phyloP scores from a whole-genome alignment of 768 basidiomycete genomes.

The Auricularia auricula-judae region DNA sequence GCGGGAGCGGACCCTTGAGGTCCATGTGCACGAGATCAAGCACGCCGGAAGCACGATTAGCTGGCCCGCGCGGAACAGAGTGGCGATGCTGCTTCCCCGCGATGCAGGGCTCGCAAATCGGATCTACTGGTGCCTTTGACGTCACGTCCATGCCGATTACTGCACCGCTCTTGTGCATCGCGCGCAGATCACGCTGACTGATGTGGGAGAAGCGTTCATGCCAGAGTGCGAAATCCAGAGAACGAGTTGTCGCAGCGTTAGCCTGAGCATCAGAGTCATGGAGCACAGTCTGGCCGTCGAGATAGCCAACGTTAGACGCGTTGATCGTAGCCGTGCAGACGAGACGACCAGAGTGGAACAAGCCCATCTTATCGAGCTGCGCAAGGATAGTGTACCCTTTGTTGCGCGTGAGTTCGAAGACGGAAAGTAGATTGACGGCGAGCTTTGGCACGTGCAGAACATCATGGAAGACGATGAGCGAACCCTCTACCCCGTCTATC shows the following conservation, averaged over 20 bases:
- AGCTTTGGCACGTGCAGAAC: constrained; percentile 17
- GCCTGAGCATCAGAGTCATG: not conserved
- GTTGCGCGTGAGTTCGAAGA: constrained; percentile 9
- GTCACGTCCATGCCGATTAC: not conserved
- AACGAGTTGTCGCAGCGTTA: not conserved
- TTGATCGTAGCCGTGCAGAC: not conserved
- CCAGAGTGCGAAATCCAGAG: not conserved
- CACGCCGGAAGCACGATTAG: not conserved
- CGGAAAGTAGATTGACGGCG: constrained; percentile 11
- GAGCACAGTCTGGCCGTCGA: not conserved
- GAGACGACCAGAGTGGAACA: not conserved
- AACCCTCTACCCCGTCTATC: not conserved
- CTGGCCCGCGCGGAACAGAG: not conserved
- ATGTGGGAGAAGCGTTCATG: not conserved
- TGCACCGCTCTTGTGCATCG: not conserved
- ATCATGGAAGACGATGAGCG: not conserved
- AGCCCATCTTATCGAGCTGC: not conserved
- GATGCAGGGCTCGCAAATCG: not conserved
- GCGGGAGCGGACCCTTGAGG: not conserved
- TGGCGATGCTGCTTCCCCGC: not conserved
- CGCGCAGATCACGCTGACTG: not conserved
- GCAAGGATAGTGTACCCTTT: constrained; percentile 1
- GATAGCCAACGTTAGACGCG: not conserved
- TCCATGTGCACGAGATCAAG: not conserved
- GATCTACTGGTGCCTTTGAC: not conserved